These are phyloP conservation scores for Selaginella tamariscina DNA, from an alignment of 75 land plant species.

Conservation along the genomic window DNA sequence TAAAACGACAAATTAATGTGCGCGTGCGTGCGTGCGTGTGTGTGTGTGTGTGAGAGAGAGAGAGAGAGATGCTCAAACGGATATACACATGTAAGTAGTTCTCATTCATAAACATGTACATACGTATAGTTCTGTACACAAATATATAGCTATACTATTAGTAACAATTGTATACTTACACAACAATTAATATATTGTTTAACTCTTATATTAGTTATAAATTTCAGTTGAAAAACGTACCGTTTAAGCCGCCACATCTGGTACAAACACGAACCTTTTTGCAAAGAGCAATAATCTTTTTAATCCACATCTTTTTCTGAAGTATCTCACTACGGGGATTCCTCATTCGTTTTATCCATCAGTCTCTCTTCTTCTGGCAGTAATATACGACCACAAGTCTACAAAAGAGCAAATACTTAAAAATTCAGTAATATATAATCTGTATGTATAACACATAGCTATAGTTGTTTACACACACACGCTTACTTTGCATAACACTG, in stretches of 20 bases:
- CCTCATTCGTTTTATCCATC: constrained; percentile 49
- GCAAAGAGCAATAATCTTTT: constrained; percentile 51
- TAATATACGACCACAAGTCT: constrained; percentile 70
- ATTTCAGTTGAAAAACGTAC: constrained; percentile 27
- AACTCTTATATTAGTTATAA: too few relatives aligned
- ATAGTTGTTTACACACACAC: background rate
- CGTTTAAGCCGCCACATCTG: constrained; percentile 66
- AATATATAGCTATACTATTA: too few relatives aligned
- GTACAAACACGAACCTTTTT: constrained; percentile 34
- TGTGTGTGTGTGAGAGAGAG: too few relatives aligned
- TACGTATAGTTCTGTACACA: too few relatives aligned
- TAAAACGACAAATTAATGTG: constrained; percentile 7
- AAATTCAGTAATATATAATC: too few relatives aligned
- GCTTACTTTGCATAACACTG: constrained; percentile 94
- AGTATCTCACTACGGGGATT: constrained; percentile 48
- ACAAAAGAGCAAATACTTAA: constrained; percentile 1
- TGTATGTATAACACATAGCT: background rate
- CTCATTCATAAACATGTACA: too few relatives aligned
- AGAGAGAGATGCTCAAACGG: too few relatives aligned
- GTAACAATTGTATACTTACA: too few relatives aligned
- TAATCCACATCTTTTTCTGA: constrained; percentile 44
- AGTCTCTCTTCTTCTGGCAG: constrained; percentile 52
- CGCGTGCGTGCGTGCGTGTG: too few relatives aligned
- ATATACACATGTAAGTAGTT: too few relatives aligned
- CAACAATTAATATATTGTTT: too few relatives aligned